phyloP scores from a whole-genome alignment of 208 protist species.

The Acanthamoeba culbertsoni region DNA sequence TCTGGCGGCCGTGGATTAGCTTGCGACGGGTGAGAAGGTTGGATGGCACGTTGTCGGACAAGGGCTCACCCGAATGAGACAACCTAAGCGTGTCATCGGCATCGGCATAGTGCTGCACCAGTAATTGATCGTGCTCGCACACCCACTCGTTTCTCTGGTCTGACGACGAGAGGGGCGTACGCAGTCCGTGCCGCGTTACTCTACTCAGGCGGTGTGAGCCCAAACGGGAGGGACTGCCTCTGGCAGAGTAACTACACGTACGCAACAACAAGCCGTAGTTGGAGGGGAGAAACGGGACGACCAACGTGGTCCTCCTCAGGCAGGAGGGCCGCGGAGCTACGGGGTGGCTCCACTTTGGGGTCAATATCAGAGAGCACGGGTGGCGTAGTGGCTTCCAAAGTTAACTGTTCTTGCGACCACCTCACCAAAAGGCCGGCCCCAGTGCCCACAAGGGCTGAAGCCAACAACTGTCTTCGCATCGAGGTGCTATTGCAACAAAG shows the following conservation, averaged over 20 bases:
- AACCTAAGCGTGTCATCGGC: neutral
- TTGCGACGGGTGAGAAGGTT: slow-evolving; percentile 9
- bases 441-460: too few relatives aligned
- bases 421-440: too few relatives aligned
- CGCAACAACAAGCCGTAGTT: neutral
- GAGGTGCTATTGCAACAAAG: too few relatives aligned
- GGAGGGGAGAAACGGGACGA: neutral
- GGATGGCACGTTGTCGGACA: neutral
- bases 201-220: too few relatives aligned
- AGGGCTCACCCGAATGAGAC: neutral
- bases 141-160: neutral
- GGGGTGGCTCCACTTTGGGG: neutral
- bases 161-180: neutral
- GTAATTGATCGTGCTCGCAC: slow-evolving; percentile 22
- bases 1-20: neutral
- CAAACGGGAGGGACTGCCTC: too few relatives aligned
- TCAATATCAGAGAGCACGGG: neutral
- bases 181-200: neutral
- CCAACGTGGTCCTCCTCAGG: neutral
- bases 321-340: neutral
- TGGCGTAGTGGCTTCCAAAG: too few relatives aligned
- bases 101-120: slow-evolving; percentile 25
- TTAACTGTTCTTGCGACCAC: too few relatives aligned
- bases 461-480: too few relatives aligned
- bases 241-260: neutral